Conservation (phyloP, 495 filamentous ascomycete genomes). For the Neurospora hispaniola region DNA sequence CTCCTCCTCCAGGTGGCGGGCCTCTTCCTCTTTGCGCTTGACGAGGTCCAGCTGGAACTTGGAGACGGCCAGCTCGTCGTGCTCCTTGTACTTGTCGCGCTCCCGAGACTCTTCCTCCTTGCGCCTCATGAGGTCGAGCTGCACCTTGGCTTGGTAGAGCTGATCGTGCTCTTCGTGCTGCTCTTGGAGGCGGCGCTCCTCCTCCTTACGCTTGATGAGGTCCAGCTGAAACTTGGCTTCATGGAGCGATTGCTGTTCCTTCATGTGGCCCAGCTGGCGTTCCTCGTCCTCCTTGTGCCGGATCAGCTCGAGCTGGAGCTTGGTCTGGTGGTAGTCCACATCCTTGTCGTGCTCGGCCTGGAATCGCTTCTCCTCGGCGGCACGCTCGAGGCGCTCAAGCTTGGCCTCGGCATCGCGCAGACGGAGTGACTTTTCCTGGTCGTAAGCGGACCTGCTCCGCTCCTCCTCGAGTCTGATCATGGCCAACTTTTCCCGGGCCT, state of each 20-base stretch:
- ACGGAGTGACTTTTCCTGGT: conserved; percentile 9
- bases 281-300: conserved; percentile 35
- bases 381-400: conserved; percentile 1
- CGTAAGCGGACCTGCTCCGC: conserved; percentile 10
- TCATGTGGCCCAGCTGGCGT: conserved; percentile 15
- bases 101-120: conserved; percentile 32
- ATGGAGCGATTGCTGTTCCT: conserved; percentile 20
- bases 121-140: conserved; percentile 22
- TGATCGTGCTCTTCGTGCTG: conserved; percentile 30
- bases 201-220: conserved; percentile 21
- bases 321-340: conserved; percentile 7
- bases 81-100: conserved; percentile 25
- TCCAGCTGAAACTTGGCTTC: conserved; percentile 17
- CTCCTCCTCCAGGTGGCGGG: conserved; percentile 36
- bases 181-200: conserved; percentile 29
- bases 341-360: conserved; percentile 4
- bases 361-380: not conserved
- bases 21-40: conserved; percentile 20
- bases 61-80: conserved; percentile 43
- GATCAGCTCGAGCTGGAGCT: conserved; percentile 19
- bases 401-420: not conserved
- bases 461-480: conserved; percentile 9
- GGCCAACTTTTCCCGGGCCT: conserved; percentile 13
- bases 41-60: conserved; percentile 10
- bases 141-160: conserved; percentile 33